Percentiles rank a stretch among this genome's conserved stretches.
phyloP scores from a whole-genome alignment of 2,329 filamentous ascomycete genomes.

The Phaeomoniella chlamydospora region DNA sequence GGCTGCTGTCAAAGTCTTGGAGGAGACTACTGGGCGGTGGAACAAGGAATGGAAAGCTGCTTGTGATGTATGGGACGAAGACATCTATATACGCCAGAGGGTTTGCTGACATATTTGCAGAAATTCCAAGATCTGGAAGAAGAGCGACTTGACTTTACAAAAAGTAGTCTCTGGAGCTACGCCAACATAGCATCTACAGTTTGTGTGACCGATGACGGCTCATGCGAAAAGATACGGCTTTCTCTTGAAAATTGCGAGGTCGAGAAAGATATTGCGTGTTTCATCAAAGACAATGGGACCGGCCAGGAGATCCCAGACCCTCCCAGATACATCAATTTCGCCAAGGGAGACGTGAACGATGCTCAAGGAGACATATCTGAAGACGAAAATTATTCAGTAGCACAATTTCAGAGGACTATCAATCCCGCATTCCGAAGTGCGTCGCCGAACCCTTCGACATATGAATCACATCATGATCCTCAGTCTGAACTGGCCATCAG shows the following conservation, averaged over 20 bases:
- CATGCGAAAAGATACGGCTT: constrained; percentile 89
- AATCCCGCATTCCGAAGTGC: constrained; percentile 94
- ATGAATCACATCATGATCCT: constrained; percentile 82
- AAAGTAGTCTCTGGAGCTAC: constrained; percentile 95
- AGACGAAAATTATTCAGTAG: constrained; percentile 82
- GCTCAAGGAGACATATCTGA: constrained; percentile 70
- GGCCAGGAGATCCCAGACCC: constrained; percentile 95
- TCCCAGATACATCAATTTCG: constrained; percentile 98
- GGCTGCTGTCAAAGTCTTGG: constrained; percentile 75
- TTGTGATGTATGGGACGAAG: constrained; percentile 45
- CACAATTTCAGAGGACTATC: constrained; percentile 87
- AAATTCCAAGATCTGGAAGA: constrained; percentile 99
- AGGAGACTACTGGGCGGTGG: constrained; percentile 91
- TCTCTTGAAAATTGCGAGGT: constrained; percentile 93
- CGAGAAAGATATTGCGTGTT: constrained; percentile 78
- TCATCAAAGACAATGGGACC: constrained; percentile 80
- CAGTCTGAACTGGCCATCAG: constrained; percentile 58
- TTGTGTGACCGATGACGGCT: constrained; percentile 91
- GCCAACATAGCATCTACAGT: constrained; percentile 95
- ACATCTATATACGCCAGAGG: not conserved
- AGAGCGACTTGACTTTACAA: constrained; percentile 90
- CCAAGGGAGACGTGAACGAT: constrained; percentile 71
- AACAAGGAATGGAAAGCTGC: constrained; percentile 97
- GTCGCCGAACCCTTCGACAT: constrained; percentile 86
- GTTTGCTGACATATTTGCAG: constrained; percentile 25